Evolutionary conservation across 345 rosid genomes (phyloP), one percentile per base, ranked within the genome.

Genomic region (Euclidium syriacum): DNA sequence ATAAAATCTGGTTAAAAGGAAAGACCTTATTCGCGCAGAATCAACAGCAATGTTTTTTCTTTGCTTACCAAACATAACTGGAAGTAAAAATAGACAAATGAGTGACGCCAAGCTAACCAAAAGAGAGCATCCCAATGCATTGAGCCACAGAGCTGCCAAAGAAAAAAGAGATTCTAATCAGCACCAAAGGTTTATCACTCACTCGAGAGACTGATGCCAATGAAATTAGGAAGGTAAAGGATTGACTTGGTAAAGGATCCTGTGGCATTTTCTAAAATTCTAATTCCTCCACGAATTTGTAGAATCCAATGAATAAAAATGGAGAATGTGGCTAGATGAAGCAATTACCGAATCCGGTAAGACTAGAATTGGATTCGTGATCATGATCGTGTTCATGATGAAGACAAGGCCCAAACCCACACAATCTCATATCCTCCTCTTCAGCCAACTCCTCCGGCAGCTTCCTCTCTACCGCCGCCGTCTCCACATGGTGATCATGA

Each of bases 81-180:
- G 99, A 76, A 94, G 82, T 68, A 94, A 54, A 66, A 90, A 68
- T 57, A 94, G 77, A 70, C 97, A 94, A 64, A 90, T 73, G 52
- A 94, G 95, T 42, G 99, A 90, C 11, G 97, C 97, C 81, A 90
- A 86, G 85, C 97, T 94, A 67, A 94, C 97, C 79, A 94, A 80
- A 56, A 94, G 87, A 15, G 99, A 94, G 80, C 99, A 94, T 30
- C 99, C 97, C 87, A 94, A 49, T 47, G 99, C 95, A 73, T 67
- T 68, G 7, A 83, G 10, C 99, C 99, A 94, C 35, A 90, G 73
- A 20, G 85, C 97, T 91, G 52, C 16, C 51, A 23, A 5, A 3
- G 7, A n/a, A 50, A 61, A 10, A 39, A 19, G 5, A 52, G 10
- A 16, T 55, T 35, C 27, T 12, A 39, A 25, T 15, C 15, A 55